phyloP scores from a whole-genome alignment of 176 grass and related monocot genomes.

The Avena atlantica region DNA sequence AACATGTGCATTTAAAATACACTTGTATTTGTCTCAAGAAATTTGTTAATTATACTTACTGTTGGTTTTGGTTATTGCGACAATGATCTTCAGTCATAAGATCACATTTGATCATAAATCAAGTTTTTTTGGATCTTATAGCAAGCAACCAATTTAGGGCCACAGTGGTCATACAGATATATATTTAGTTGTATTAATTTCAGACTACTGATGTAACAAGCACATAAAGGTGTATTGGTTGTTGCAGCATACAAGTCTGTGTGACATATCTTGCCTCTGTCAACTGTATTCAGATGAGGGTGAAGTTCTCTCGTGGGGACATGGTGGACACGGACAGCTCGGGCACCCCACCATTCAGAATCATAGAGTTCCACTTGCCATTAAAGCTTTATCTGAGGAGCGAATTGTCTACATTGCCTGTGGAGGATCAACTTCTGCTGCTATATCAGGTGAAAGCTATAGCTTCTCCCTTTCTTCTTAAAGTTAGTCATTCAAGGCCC shows the following conservation, averaged over 20 bases:
- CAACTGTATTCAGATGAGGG: conserved; percentile 69
- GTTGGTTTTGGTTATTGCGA: background rate
- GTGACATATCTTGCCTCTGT: conserved; percentile 14
- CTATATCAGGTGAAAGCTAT: conserved; percentile 71
- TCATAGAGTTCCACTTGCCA: conserved; percentile 71
- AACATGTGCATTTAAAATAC: conserved; percentile 4
- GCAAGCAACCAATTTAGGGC: background rate
- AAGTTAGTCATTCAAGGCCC: background rate
- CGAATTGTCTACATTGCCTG: conserved; percentile 76
- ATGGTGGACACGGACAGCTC: conserved; percentile 86
- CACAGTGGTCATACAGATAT: background rate
- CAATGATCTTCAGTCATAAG: background rate
- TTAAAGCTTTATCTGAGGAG: conserved; percentile 72
- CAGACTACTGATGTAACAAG: background rate
- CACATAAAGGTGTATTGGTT: background rate
- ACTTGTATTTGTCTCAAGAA: background rate
- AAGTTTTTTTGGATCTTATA: background rate
- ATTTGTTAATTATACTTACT: background rate
- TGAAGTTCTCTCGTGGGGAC: conserved; percentile 90
- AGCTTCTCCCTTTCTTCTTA: conserved; percentile 1
- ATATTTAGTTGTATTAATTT: conserved; percentile 15
- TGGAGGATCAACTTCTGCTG: conserved; percentile 96
- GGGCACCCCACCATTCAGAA: conserved; percentile 81
- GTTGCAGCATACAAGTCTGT: conserved; percentile 26
- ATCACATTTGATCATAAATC: background rate